phyloP scores from a whole-genome alignment of 2,329 filamentous ascomycete species.

The Microcera coccophila region DNA sequence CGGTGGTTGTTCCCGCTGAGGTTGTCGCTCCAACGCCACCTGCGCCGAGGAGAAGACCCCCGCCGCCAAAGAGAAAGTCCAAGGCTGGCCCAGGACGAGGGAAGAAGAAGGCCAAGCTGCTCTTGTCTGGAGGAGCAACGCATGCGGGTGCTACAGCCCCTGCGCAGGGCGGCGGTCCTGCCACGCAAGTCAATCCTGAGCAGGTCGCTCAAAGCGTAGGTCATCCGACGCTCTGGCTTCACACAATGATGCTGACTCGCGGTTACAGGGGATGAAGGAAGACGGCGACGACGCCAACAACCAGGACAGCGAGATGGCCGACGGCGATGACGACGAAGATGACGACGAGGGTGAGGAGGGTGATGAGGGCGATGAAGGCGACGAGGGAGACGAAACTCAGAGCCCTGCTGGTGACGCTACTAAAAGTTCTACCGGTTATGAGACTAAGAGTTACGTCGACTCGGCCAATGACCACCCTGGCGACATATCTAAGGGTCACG shows the following conservation, averaged over 20 bases:
- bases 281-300: slow-evolving; percentile 42
- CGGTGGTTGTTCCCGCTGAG: slow-evolving; percentile 51
- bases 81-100: slow-evolving; percentile 73
- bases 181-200: slow-evolving; percentile 38
- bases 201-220: slow-evolving; percentile 34
- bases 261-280: slow-evolving; percentile 40
- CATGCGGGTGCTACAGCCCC: slow-evolving; percentile 27
- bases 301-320: slow-evolving; percentile 52
- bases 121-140: slow-evolving; percentile 35
- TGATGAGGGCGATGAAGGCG: slow-evolving; percentile 46
- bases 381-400: slow-evolving; percentile 46
- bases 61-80: slow-evolving; percentile 75
- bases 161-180: slow-evolving; percentile 36
- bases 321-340: slow-evolving; percentile 45
- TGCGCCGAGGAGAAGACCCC: slow-evolving; percentile 58
- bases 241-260: too few relatives aligned
- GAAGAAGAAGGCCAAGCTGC: slow-evolving; percentile 69
- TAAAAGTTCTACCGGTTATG: too few relatives aligned
- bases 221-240: too few relatives aligned
- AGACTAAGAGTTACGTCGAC: too few relatives aligned
- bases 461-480: too few relatives aligned
- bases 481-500: too few relatives aligned
- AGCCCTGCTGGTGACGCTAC: slow-evolving; percentile 26
- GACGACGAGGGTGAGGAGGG: slow-evolving; percentile 48
- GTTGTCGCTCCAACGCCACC: slow-evolving; percentile 42